Percentiles rank a stretch among this genome's conserved stretches.
phyloP scores from a whole-genome alignment of 2,329 filamentous ascomycete genomes.

The Hawksworthiomyces lignivorus region DNA sequence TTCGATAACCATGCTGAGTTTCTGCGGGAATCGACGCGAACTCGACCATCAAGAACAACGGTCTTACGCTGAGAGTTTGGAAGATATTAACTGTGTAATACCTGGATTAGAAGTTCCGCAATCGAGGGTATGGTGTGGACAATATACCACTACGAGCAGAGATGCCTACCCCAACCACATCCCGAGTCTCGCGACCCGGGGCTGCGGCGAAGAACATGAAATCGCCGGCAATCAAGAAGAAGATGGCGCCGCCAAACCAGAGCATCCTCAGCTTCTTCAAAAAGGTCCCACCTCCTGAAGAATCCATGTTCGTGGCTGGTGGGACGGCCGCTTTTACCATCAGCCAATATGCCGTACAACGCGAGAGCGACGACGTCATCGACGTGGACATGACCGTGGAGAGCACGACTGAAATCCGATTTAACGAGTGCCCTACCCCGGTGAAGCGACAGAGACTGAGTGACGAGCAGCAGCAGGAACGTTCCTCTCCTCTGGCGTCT shows the following conservation, averaged over 20 bases:
- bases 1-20: no score
- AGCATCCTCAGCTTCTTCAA: constrained; percentile 72
- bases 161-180: constrained; percentile 8
- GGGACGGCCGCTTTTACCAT: not conserved
- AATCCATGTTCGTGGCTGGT: constrained; percentile 44
- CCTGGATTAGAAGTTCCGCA: no score
- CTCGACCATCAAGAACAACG: no score
- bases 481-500: constrained; percentile 19
- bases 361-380: not conserved
- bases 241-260: constrained; percentile 20
- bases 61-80: no score
- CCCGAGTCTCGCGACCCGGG: constrained; percentile 3
- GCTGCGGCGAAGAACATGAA: constrained; percentile 6
- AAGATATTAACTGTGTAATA: no score
- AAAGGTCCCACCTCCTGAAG: constrained; percentile 54
- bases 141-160: not conserved
- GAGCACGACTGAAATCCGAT: not conserved
- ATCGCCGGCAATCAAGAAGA: not conserved
- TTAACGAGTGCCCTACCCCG: constrained; percentile 3
- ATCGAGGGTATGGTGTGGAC: no score
- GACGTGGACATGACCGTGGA: not conserved
- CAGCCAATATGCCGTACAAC: not conserved
- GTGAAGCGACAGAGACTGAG: constrained; percentile 6
- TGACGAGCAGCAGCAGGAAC: constrained; percentile 11
- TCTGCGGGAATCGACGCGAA: no score